A percentile compares a stretch with the other conserved stretches of the same genome.
Evolutionary conservation across 2,329 filamentous ascomycete genomes (phyloP).

Genomic region (Laburnicola sp.): DNA sequence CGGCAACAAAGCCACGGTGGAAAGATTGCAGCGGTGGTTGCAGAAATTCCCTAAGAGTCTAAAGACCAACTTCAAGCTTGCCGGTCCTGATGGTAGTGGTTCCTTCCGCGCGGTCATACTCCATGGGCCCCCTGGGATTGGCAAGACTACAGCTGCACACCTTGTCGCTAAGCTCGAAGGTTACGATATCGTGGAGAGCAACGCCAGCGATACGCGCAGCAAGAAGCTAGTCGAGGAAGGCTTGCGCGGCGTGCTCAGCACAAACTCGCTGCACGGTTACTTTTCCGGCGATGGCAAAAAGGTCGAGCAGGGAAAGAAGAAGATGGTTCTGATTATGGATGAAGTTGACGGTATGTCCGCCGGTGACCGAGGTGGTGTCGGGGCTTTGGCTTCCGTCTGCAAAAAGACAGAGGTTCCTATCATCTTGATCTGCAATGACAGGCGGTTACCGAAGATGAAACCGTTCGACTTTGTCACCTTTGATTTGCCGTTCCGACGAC

Average conservation of each 20-base stretch:
- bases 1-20: conserved; percentile 87
- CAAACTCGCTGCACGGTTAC: conserved; percentile 87
- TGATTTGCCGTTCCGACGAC: conserved; percentile 84
- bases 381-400: conserved; percentile 89
- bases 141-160: conserved; percentile 96
- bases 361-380: conserved; percentile 92
- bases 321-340: conserved; percentile 96
- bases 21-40: conserved; percentile 88
- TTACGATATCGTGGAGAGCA: conserved; percentile 91
- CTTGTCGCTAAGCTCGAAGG: conserved; percentile 90
- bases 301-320: conserved; percentile 81
- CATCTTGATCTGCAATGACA: conserved; percentile 97
- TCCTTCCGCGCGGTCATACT: conserved; percentile 88
- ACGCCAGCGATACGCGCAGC: conserved; percentile 92
- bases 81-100: conserved; percentile 82
- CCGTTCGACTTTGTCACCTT: conserved; percentile 87
- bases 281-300: conserved; percentile 83
- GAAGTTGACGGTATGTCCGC: conserved; percentile 99
- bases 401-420: conserved; percentile 93
- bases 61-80: conserved; percentile 78
- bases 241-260: conserved; percentile 87
- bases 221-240: conserved; percentile 92
- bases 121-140: conserved; percentile 92
- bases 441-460: conserved; percentile 93
- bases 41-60: conserved; percentile 77